Evolutionary conservation across 768 basidiomycete species (phyloP), one percentile per base, ranked within the genome.

Genomic region (Leucosporidium creatinivorum): DNA sequence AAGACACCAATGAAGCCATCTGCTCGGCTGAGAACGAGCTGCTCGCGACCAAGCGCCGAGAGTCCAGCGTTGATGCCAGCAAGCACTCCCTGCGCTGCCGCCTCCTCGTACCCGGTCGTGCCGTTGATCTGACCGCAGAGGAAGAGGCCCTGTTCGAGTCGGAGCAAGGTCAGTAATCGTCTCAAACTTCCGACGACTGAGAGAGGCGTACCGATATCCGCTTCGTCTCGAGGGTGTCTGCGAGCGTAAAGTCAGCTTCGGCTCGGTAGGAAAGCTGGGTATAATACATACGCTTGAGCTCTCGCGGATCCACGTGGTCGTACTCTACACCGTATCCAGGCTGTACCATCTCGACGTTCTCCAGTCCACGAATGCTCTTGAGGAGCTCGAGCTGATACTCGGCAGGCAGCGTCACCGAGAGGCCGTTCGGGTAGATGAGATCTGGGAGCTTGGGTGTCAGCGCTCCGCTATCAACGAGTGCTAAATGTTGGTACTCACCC

Each of bases 241-340:
- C 3, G 31, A 3, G 28, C 6, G 26, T 15, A n/a, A 23, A 58
- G 12, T 59, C 3, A 33, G 21, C 28, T 56, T 23, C 21, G 10
- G 31, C 39, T 25, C 5, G n/a, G n/a, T n/a, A n/a, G n/a, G n/a
- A n/a, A n/a, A n/a, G n/a, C n/a, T n/a, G n/a, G n/a, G n/a, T n/a
- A n/a, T n/a, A n/a, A n/a, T 9, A 82, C 88, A 71, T 69, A 89
- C 89, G 80, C 36, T 80, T 80, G 48, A 94, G 82, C 70, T 93
- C 91, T 26, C 89, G 80, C 13, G 92, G 87, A 79, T 94, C 91
- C 17, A 94, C 60, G 55, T 90, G 86, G 75, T 94, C 92, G 70
- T 94, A 94, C 76, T 94, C 91, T 39, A 94, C 90, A 3, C 92
- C 92, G 79, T 93, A 94, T 0, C 90, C 92, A 1, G 91, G 91